Evolutionary conservation across 2,329 filamentous ascomycete genomes (phyloP).

Genomic region (Fonsecaea multimorphosa): DNA sequence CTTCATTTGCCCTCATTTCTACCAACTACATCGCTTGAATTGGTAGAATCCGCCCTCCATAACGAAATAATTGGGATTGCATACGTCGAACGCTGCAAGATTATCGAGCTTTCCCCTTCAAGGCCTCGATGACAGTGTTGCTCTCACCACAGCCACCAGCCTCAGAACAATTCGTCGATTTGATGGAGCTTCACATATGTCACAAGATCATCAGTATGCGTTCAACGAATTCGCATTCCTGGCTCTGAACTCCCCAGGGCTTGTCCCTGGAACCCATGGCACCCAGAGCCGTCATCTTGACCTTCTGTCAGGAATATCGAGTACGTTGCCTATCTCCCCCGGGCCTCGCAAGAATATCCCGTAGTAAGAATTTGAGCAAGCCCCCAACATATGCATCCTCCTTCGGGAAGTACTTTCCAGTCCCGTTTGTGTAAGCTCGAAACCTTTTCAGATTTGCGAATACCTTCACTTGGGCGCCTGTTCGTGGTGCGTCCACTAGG

Average conservation of each 20-base stretch:
- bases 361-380: slow-evolving; percentile 38
- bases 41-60: no score
- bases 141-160: not conserved
- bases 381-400: slow-evolving; percentile 39
- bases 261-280: not conserved
- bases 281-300: not conserved
- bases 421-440: slow-evolving; percentile 20
- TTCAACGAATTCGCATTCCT: no score
- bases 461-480: slow-evolving; percentile 30
- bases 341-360: slow-evolving; percentile 29
- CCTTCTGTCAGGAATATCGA: not conserved
- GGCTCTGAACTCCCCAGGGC: not conserved
- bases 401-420: slow-evolving; percentile 37
- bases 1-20: not conserved
- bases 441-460: slow-evolving; percentile 34
- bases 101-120: no score
- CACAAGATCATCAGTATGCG: no score
- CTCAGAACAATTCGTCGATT: no score
- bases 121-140: not conserved
- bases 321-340: not conserved
- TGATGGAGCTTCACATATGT: no score
- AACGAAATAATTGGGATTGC: not conserved
- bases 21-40: not conserved
- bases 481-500: slow-evolving; percentile 35
- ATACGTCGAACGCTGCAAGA: not conserved